Percentiles rank a stretch among this genome's conserved stretches.
Evolutionary conservation across 192 early-diverging fungal species (phyloP).

Genomic region (Coemansia sp.): DNA sequence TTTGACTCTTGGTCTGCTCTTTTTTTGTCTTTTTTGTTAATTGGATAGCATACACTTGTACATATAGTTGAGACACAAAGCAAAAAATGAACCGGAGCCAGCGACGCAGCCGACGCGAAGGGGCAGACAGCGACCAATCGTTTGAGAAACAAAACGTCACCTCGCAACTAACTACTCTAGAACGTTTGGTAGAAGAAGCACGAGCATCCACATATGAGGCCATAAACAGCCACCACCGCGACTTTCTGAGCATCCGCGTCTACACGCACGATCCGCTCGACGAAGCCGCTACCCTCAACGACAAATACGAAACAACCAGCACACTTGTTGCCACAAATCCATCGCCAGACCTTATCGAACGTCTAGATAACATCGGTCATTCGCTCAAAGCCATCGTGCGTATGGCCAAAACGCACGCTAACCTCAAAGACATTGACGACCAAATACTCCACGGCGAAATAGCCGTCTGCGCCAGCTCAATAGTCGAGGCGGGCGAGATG

Average conservation of each 20-base stretch:
- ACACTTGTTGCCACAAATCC: not conserved
- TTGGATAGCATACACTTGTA: not conserved
- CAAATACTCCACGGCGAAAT: constrained; percentile 47
- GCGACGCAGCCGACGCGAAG: constrained; percentile 20
- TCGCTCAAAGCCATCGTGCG: constrained; percentile 23
- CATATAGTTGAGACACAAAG: too few species aligned
- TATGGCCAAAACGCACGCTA: constrained; percentile 42
- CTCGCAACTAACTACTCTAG: constrained; percentile 25
- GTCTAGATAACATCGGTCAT: constrained; percentile 26
- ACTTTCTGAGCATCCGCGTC: constrained; percentile 29
- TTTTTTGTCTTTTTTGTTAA: constrained; percentile 3
- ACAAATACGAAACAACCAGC: constrained; percentile 33
- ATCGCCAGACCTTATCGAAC: constrained; percentile 1
- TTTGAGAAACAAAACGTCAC: constrained; percentile 18
- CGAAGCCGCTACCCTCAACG: constrained; percentile 51
- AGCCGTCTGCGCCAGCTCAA: constrained; percentile 35
- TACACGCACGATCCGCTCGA: constrained; percentile 47
- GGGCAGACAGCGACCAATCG: constrained; percentile 7
- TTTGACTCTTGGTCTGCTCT: too few species aligned
- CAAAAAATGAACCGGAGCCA: constrained; percentile 17
- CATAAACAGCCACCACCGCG: constrained; percentile 41
- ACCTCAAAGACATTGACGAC: constrained; percentile 46
- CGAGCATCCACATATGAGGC: constrained; percentile 38
- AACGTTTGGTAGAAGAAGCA: constrained; percentile 24
- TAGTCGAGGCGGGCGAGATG: constrained; percentile 34